These are phyloP conservation scores for Sesbania bispinosa DNA, from an alignment of 306 rosid genomes.

Conservation along the genomic window DNA sequence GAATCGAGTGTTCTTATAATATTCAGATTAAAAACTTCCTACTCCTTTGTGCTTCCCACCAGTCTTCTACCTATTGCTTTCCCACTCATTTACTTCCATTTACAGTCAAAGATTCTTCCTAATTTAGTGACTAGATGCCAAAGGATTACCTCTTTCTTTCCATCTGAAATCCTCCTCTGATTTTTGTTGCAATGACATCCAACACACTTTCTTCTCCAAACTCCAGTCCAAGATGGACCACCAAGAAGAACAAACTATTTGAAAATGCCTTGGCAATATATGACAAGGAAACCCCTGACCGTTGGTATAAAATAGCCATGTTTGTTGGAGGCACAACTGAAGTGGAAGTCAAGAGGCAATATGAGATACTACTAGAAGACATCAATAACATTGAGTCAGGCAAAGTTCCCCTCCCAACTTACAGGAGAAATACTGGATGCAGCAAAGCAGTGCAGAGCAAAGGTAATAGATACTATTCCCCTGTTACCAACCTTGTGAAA, in stretches of 20 bases:
- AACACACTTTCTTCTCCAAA: constrained; percentile 26
- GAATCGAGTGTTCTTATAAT: constrained; percentile 28
- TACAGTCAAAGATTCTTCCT: constrained; percentile 27
- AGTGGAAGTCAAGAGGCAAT: constrained; percentile 64
- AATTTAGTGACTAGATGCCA: constrained; percentile 21
- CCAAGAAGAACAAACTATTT: constrained; percentile 50
- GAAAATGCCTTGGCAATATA: constrained; percentile 69
- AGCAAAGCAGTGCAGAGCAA: constrained; percentile 26
- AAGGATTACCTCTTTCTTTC: no score
- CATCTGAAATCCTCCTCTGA: constrained; percentile 14
- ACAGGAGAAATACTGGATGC: constrained; percentile 20
- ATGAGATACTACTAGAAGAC: constrained; percentile 55
- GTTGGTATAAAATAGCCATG: constrained; percentile 62
- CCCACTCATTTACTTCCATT: background rate
- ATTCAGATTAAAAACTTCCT: constrained; percentile 28
- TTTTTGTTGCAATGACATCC: constrained; percentile 45
- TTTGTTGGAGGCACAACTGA: constrained; percentile 60
- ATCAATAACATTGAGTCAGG: constrained; percentile 64
- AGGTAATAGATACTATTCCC: constrained; percentile 36
- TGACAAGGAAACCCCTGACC: constrained; percentile 55
- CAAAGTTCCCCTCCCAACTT: constrained; percentile 61
- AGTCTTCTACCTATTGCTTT: constrained; percentile 4
- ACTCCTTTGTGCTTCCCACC: constrained; percentile 15
- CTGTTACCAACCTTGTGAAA: background rate
- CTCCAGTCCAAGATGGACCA: constrained; percentile 46